Evolutionary conservation across 129 eudicot genomes (phyloP).

Genomic region (Artemisia tridentata): DNA sequence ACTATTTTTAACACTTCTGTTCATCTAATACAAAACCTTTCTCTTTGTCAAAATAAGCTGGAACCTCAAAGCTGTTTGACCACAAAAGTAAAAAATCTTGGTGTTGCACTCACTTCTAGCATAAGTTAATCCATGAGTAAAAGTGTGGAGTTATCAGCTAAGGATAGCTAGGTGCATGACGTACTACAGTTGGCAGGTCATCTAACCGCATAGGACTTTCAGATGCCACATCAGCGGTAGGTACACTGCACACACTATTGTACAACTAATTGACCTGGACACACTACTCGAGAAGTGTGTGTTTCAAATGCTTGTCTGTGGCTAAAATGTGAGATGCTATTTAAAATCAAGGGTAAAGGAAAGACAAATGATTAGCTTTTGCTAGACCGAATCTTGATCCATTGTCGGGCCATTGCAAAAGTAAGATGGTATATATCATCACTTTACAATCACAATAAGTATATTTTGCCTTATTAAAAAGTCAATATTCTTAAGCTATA

Average conservation of each 20-base stretch:
- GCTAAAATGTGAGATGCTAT: not conserved
- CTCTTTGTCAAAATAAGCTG: no score
- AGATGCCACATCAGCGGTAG: not conserved
- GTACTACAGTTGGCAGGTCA: no score
- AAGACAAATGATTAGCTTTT: not conserved
- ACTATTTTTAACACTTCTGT: not conserved
- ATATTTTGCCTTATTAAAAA: slow-evolving; percentile 1
- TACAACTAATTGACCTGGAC: not conserved
- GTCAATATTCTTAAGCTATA: not conserved
- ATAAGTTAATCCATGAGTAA: not conserved
- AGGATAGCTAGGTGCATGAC: slow-evolving; percentile 5
- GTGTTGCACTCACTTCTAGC: not conserved
- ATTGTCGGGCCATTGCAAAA: not conserved
- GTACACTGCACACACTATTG: not conserved
- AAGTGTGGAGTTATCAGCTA: slow-evolving; percentile 24
- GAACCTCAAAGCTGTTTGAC: no score
- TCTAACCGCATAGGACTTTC: not conserved
- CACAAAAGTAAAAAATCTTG: no score
- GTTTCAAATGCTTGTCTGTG: not conserved
- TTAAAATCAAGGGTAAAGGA: not conserved
- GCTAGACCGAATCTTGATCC: slow-evolving; percentile 1
- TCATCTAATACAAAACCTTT: no score
- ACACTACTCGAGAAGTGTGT: not conserved
- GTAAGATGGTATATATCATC: slow-evolving; percentile 2
- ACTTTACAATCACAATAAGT: slow-evolving; percentile 3